Evolutionary conservation across 2,329 filamentous ascomycete genomes (phyloP), one percentile per base, ranked within the genome.

Genomic region (Cordyceps tenuipes): DNA sequence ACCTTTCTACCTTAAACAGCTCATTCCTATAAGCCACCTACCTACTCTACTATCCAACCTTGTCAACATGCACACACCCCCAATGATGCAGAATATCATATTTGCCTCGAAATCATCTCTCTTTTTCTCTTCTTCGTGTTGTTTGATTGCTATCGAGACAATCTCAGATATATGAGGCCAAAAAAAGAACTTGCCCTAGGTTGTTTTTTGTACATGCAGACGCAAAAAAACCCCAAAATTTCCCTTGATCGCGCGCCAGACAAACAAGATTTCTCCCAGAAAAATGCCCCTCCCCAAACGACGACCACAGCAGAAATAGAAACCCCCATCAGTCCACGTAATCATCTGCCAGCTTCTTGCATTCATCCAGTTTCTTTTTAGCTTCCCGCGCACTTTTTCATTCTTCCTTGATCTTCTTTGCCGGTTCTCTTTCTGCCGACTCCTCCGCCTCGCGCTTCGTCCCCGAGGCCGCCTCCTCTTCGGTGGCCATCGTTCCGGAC

Each of bases 361-460:
- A 23, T 49, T 3, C 26, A 9, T 13, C 17, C 8, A 2, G 29
- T 29, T 6, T 29, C 13, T 48, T 48, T 15, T 49, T 48, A 9
- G 3, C 8, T 13, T 48, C 26, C 26, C 29, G 1, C n/a, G 62
- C 26, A 52, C 64, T n/a, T n/a, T n/a, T n/a, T 62, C 65, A 9
- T 50, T 75, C 76, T 56, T 79, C 78, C 70, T 78, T 83, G 0
- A 78, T 56, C 66, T 79, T 81, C 74, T 84, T 84, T 41, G 67
- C 68, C 36, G 68, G 62, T 47, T 71, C 71, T 10, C 71, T 70
- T 26, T 76, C 74, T 0, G 77, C 70, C 2, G 77, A 74, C 23
- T 79, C 77, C 2, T 80, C 79, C 0, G 82, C 82, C 61, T 83
- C 81, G 41, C 82, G 76, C 69, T 86, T 87, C 2, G 79, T 72